A percentile compares a stretch with the other conserved stretches of the same genome.
These are phyloP conservation scores for Penicillium decumbens DNA, from an alignment of 2,329 filamentous ascomycete species.

Conservation along the genomic window DNA sequence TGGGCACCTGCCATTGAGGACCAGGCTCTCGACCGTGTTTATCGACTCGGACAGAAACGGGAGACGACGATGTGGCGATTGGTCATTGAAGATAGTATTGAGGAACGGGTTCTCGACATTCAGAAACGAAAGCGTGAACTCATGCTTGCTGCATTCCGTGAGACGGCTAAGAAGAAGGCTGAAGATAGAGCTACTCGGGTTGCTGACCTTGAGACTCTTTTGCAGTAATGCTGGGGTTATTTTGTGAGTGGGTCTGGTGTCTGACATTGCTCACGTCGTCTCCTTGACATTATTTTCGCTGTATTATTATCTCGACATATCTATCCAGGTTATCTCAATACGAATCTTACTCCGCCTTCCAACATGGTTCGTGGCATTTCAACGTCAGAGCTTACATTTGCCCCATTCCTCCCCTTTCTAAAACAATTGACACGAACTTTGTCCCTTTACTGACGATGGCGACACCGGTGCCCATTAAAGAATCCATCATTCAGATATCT, in stretches of 20 bases:
- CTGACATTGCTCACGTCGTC: neutral
- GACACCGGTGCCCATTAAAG: no score
- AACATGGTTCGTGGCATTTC: no score
- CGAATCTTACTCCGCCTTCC: no score
- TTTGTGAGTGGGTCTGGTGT: neutral
- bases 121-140: constrained; percentile 74
- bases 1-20: constrained; percentile 93
- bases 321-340: neutral
- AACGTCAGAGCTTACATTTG: no score
- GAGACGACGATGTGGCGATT: constrained; percentile 75
- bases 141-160: constrained; percentile 73
- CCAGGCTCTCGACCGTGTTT: constrained; percentile 83
- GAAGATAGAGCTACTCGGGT: constrained; percentile 53
- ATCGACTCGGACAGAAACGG: constrained; percentile 75
- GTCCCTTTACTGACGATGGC: no score
- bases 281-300: neutral
- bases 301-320: neutral
- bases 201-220: constrained; percentile 43
- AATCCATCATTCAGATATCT: no score
- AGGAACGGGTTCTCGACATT: constrained; percentile 73
- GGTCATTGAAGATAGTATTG: constrained; percentile 73
- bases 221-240: constrained; percentile 17
- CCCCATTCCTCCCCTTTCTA: no score
- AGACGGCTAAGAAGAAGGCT: constrained; percentile 57
- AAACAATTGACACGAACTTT: no score